phyloP scores from a whole-genome alignment of 306 rosid species.

The Ochetophila trinervis region DNA sequence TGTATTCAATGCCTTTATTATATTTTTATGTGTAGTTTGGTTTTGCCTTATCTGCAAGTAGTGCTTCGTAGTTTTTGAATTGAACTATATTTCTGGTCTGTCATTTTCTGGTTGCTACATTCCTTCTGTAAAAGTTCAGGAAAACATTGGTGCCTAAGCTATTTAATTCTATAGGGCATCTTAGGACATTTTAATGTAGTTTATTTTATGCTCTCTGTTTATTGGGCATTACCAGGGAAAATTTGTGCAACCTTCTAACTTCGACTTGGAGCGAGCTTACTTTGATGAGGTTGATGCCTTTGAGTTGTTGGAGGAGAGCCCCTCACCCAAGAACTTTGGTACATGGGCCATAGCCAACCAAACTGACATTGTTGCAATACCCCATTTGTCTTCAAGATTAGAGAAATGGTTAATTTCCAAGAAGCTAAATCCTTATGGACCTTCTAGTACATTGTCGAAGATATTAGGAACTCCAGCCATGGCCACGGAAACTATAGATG shows the following conservation, averaged over 20 bases:
- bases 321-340: conserved; percentile 75
- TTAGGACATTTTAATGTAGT: conserved; percentile 2
- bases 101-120: background rate
- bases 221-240: conserved; percentile 45
- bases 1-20: conserved; percentile 7
- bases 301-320: conserved; percentile 89
- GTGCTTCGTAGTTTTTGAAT: background rate
- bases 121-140: conserved; percentile 1
- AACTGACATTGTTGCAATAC: conserved; percentile 42
- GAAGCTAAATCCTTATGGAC: conserved; percentile 52
- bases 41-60: background rate
- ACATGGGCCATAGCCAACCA: conserved; percentile 52
- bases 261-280: conserved; percentile 68
- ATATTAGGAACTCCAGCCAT: conserved; percentile 59
- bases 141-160: background rate
- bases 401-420: conserved; percentile 65
- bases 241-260: conserved; percentile 41
- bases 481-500: conserved; percentile 31
- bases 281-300: conserved; percentile 88
- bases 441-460: conserved; percentile 73
- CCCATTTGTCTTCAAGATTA: conserved; percentile 63
- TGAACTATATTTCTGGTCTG: background rate
- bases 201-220: conserved; percentile 8
- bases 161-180: background rate
- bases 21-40: background rate